These are phyloP conservation scores for Malus orientalis DNA, from an alignment of 306 rosid genomes.

Conservation along the genomic window DNA sequence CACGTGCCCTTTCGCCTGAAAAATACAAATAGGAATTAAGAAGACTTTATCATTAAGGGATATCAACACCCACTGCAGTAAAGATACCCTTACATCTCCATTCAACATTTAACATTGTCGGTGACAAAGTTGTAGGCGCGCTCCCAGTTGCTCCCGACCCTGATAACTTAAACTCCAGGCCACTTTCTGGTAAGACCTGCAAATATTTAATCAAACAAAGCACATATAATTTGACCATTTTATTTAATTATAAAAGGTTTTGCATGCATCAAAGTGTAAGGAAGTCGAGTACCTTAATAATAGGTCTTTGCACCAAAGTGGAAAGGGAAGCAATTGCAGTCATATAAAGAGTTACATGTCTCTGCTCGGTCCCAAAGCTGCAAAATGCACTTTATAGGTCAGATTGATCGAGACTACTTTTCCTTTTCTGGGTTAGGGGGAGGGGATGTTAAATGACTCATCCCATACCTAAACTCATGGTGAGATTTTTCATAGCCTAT, in stretches of 20 bases:
- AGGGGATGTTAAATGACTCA: not conserved
- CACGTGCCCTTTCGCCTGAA: slow-evolving; percentile 58
- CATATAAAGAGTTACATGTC: slow-evolving; percentile 59
- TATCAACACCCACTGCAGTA: slow-evolving; percentile 13
- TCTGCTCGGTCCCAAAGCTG: slow-evolving; percentile 68
- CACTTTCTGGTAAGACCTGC: slow-evolving; percentile 66
- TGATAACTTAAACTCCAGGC: slow-evolving; percentile 54
- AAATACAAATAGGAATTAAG: slow-evolving; percentile 9
- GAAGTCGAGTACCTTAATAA: slow-evolving; percentile 42
- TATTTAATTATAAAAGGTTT: slow-evolving; percentile 7
- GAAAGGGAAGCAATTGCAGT: slow-evolving; percentile 84
- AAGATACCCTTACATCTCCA: slow-evolving; percentile 80
- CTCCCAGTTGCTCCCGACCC: slow-evolving; percentile 74
- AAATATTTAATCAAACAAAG: slow-evolving; percentile 17
- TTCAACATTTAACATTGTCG: slow-evolving; percentile 60
- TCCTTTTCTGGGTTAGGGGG: not conserved
- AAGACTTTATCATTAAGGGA: slow-evolving; percentile 4
- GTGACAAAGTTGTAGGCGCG: slow-evolving; percentile 89
- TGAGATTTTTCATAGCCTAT: slow-evolving; percentile 64
- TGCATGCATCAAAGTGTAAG: slow-evolving; percentile 10
- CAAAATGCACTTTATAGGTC: slow-evolving; percentile 17
- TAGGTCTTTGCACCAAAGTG: slow-evolving; percentile 67
- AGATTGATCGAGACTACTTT: not conserved
- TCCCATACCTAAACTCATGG: slow-evolving; percentile 59
- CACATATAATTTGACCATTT: slow-evolving; percentile 3